These are phyloP conservation scores for Penicillium lagena DNA, from an alignment of 495 filamentous ascomycete species.

Conservation along the genomic window DNA sequence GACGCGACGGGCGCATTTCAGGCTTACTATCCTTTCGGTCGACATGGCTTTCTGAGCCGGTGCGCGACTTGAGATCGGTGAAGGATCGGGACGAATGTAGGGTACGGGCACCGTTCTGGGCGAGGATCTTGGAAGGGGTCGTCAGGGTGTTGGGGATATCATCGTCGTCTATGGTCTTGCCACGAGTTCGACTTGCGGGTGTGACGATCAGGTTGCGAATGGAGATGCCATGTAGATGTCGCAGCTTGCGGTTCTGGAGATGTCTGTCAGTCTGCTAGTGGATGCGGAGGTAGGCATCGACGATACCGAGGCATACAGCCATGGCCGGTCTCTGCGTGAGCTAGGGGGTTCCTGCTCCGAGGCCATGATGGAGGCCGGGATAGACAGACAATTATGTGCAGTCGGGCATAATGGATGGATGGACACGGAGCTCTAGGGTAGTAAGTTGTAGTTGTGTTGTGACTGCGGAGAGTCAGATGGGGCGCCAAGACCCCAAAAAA, in stretches of 20 bases:
- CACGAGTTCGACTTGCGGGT: slow-evolving; percentile 43
- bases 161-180: slow-evolving; percentile 80
- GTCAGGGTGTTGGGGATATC: slow-evolving; percentile 63
- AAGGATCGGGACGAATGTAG: slow-evolving; percentile 72
- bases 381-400: no score
- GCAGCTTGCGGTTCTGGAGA: slow-evolving; percentile 72
- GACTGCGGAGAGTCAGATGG: slow-evolving; percentile 19
- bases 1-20: slow-evolving; percentile 35
- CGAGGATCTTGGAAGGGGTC: slow-evolving; percentile 62
- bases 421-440: no score
- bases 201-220: slow-evolving; percentile 75
- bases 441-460: no score
- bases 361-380: background rate
- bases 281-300: background rate
- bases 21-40: slow-evolving; percentile 8
- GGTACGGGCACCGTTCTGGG: slow-evolving; percentile 46
- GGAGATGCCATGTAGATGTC: slow-evolving; percentile 82
- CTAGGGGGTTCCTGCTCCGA: slow-evolving; percentile 12
- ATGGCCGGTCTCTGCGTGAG: slow-evolving; percentile 15
- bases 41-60: slow-evolving; percentile 17
- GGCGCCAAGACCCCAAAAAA: slow-evolving; percentile 28
- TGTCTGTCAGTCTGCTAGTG: no score
- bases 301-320: slow-evolving; percentile 18
- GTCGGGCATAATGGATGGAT: no score
- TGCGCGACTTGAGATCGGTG: slow-evolving; percentile 49